Base-by-base conservation (phyloP, 441 rosid genomes). In the Breynia disticha region DNA sequence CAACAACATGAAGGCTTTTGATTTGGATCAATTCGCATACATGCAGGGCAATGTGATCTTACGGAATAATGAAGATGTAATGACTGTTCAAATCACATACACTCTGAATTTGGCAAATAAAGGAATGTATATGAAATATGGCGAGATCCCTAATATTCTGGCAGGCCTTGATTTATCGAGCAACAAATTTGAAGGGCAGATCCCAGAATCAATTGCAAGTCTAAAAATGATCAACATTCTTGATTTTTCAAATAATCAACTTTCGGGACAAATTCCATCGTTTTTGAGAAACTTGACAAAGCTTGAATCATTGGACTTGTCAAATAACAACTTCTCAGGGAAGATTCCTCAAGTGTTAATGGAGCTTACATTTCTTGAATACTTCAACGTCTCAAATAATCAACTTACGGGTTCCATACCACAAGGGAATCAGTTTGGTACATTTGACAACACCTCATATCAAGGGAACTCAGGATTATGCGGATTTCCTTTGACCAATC, bases 241-340 rank as follows among this genome's bases (percentile, higher is more conserved):
- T n/a, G n/a, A n/a, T n/a, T n/a, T n/a, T n/a, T n/a, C n/a, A n/a
- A n/a, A n/a, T n/a, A n/a, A n/a, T n/a, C n/a, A 73, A 10, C 65
- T 78, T 1, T 11, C 14, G 0, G 76, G 72, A 11, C 50, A 11
- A 1, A 62, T 80, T 3, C 74, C 80, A 0, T 3, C 50, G 6
- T 59, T 61, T 17, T 32, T 78, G 11, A 65, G 16, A 1, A 64
- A 61, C 19, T 15, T 73, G 2, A 48, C 52, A 0, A 35, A 43
- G 1, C 52, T 73, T 7, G 74, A 76, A 48, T 24, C 68, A 1
- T 1, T 78, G 37, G 78, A 77, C 52, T 63, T 79, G 14, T 82
- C n/a, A n/a, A n/a, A n/a, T n/a, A n/a, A n/a, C n/a, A n/a, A n/a
- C n/a, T n/a, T n/a, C n/a, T n/a, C n/a, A 76, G 72, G 75, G 1